Evolutionary conservation across 2,329 filamentous ascomycete species (phyloP).

Genomic region (Atkinsonella hypoxylon): DNA sequence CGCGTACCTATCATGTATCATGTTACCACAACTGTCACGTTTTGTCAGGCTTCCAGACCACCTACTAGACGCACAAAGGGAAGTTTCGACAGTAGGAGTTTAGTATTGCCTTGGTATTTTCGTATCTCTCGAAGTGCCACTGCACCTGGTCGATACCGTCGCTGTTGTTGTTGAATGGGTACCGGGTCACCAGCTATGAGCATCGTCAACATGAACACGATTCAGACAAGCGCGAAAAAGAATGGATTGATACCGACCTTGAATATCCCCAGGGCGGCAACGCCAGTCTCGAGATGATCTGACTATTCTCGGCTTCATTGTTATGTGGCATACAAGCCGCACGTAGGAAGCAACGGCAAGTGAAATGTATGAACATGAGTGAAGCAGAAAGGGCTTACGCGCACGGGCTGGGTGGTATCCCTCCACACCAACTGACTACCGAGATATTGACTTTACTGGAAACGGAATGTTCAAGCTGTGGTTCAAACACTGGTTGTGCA

Average conservation of each 20-base stretch:
- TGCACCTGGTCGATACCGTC: conserved; percentile 67
- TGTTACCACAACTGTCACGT: not conserved
- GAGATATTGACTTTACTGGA: too few relatives aligned
- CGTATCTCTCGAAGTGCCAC: conserved; percentile 85
- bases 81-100: conserved; percentile 71
- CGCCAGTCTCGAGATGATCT: conserved; percentile 3
- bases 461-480: too few relatives aligned
- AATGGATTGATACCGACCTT: conserved; percentile 19
- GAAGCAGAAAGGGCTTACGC: not conserved
- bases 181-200: conserved; percentile 59
- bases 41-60: not conserved
- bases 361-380: not conserved
- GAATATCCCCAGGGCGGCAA: conserved; percentile 26
- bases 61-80: conserved; percentile 66
- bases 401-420: too few relatives aligned
- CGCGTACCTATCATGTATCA: conserved; percentile 31
- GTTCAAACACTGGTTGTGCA: too few relatives aligned
- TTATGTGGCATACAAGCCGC: not conserved
- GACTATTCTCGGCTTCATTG: conserved; percentile 1
- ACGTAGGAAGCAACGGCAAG: not conserved
- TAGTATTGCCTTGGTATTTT: conserved; percentile 78
- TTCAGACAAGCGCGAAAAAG: too few relatives aligned
- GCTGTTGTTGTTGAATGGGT: conserved; percentile 46
- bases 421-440: too few relatives aligned
- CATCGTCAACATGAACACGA: conserved; percentile 11